These are phyloP conservation scores for Globisporangium irregulare DNA, from an alignment of 352 stramenopile genomes.

Conservation along the genomic window DNA sequence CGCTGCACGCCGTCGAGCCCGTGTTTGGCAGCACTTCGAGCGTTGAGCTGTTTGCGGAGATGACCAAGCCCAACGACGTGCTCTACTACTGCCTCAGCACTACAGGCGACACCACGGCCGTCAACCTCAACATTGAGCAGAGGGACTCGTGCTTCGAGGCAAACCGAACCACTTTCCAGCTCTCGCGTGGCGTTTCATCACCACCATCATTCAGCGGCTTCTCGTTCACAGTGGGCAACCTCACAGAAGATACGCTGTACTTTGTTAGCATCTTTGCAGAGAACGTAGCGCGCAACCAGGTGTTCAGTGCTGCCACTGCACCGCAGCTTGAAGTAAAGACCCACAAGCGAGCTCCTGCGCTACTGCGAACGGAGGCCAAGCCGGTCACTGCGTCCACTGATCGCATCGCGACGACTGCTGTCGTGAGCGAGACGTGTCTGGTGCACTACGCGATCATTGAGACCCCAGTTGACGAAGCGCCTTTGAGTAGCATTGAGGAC, in stretches of 20 bases:
- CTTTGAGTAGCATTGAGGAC: background rate
- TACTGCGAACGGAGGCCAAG: constrained; percentile 19
- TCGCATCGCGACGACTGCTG: constrained; percentile 23
- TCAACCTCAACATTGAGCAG: background rate
- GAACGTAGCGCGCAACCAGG: constrained; percentile 49
- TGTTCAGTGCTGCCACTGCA: constrained; percentile 36
- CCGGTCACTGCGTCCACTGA: constrained; percentile 37
- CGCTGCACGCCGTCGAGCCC: constrained; percentile 26
- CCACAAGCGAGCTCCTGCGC: constrained; percentile 34
- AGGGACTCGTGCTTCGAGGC: constrained; percentile 25
- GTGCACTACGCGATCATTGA: constrained; percentile 47
- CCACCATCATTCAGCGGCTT: constrained; percentile 21
- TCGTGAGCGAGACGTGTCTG: constrained; percentile 27
- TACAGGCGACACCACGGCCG: background rate
- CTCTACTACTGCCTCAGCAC: constrained; percentile 40
- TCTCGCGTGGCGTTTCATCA: constrained; percentile 4
- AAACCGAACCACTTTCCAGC: constrained; percentile 26
- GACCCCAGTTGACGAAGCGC: background rate
- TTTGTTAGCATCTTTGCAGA: constrained; percentile 48
- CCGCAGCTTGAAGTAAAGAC: constrained; percentile 29
- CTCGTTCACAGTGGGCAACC: constrained; percentile 42
- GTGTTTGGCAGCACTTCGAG: constrained; percentile 34
- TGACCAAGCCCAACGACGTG: constrained; percentile 58
- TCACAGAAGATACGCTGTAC: constrained; percentile 53
- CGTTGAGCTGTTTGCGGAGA: constrained; percentile 42